Conservation (phyloP, 2,329 filamentous ascomycete genomes). For the Cladosporium sp. region DNA sequence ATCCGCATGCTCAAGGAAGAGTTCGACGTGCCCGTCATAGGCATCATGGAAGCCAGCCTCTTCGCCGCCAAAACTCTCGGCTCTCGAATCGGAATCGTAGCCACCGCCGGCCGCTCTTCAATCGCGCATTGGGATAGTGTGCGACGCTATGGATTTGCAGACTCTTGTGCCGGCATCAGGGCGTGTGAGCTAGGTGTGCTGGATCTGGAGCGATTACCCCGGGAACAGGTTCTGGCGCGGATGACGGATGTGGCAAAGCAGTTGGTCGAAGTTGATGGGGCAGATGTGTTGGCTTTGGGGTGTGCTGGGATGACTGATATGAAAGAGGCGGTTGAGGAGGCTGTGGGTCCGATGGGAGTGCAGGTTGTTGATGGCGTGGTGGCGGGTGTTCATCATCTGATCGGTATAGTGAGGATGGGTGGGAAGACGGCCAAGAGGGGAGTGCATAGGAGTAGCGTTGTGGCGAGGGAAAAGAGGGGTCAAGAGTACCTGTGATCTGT, state of each 20-base stretch:
- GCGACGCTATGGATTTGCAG: slow-evolving; percentile 38
- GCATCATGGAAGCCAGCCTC: slow-evolving; percentile 50
- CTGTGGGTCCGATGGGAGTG: slow-evolving; percentile 39
- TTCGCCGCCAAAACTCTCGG: slow-evolving; percentile 50
- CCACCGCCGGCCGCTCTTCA: slow-evolving; percentile 37
- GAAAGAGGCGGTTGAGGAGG: slow-evolving; percentile 43
- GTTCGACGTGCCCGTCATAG: slow-evolving; percentile 41
- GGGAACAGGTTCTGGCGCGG: slow-evolving; percentile 36
- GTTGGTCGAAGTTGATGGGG: slow-evolving; percentile 38
- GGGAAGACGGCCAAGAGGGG: slow-evolving; percentile 44
- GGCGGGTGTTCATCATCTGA: slow-evolving; percentile 44
- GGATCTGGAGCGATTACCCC: slow-evolving; percentile 40
- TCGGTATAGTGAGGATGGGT: slow-evolving; percentile 43
- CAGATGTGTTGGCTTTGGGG: slow-evolving; percentile 42
- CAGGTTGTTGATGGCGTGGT: slow-evolving; percentile 52
- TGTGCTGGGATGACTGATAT: slow-evolving; percentile 50
- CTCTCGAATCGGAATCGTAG: slow-evolving; percentile 43
- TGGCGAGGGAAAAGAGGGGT: slow-evolving; percentile 34
- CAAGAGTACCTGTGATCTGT: slow-evolving; percentile 43
- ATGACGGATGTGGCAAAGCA: slow-evolving; percentile 37
- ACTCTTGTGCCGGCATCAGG: slow-evolving; percentile 41
- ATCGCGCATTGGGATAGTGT: slow-evolving; percentile 40
- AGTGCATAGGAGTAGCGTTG: slow-evolving; percentile 38
- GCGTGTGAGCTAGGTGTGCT: slow-evolving; percentile 42
- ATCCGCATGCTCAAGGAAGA: slow-evolving; percentile 46